A percentile compares a stretch with the other conserved stretches of the same genome.
Evolutionary conservation across 2,329 filamentous ascomycete genomes (phyloP).

Genomic region (Pseudomassariella vexata): DNA sequence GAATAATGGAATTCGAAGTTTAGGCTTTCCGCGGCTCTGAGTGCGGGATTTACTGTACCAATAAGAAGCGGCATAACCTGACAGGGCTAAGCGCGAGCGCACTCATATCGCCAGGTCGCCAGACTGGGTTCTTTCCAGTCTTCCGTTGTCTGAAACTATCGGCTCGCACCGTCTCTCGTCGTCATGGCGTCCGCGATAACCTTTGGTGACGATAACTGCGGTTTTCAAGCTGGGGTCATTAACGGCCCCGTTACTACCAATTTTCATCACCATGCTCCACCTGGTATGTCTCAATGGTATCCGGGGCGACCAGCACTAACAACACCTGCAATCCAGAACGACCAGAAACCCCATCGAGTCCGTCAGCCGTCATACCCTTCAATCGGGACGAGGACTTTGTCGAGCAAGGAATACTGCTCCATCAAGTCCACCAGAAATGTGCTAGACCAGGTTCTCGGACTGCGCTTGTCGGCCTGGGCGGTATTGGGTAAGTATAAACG

Average conservation of each 20-base stretch:
- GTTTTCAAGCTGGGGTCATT: slow-evolving; percentile 1
- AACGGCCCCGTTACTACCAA: background rate
- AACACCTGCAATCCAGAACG: too few species aligned
- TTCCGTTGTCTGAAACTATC: too few species aligned
- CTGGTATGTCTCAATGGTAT: too few species aligned
- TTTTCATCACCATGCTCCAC: slow-evolving; percentile 1
- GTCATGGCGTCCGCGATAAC: background rate
- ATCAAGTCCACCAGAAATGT: slow-evolving; percentile 7
- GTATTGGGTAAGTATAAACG: slow-evolving; percentile 6
- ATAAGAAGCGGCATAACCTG: too few species aligned
- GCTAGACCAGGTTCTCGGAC: slow-evolving; percentile 6
- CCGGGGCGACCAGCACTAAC: too few species aligned
- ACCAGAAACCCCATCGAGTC: background rate
- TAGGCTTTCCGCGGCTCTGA: too few species aligned
- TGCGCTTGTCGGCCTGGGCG: slow-evolving; percentile 12
- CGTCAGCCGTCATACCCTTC: slow-evolving; percentile 3
- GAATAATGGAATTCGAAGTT: too few species aligned
- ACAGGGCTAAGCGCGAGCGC: too few species aligned
- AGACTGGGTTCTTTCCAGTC: too few species aligned
- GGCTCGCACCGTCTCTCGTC: too few species aligned
- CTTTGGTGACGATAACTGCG: slow-evolving; percentile 2
- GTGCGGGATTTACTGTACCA: too few species aligned
- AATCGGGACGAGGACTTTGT: slow-evolving; percentile 5
- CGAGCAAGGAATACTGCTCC: slow-evolving; percentile 4
- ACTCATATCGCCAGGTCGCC: too few species aligned